Conservation (phyloP, 2,329 filamentous ascomycete species). For the Leptodontidium sp. region DNA sequence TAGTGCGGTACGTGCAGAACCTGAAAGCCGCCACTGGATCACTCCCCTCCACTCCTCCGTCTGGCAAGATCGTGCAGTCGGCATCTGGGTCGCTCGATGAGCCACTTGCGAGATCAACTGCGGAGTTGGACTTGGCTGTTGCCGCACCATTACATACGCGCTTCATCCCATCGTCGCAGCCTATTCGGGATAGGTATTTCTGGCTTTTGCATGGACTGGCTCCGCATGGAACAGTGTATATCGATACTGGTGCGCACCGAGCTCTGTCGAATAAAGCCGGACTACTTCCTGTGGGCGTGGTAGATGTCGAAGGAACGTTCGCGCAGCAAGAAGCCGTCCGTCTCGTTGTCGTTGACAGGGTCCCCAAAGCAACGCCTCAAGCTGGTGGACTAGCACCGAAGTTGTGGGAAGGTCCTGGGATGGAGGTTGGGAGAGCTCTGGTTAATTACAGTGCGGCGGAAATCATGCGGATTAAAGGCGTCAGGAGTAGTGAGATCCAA, state of each 20-base stretch:
- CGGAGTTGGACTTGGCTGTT: constrained; percentile 48
- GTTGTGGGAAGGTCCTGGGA: constrained; percentile 59
- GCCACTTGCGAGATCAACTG: constrained; percentile 49
- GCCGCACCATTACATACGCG: constrained; percentile 83
- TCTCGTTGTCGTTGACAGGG: constrained; percentile 78
- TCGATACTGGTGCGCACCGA: constrained; percentile 86
- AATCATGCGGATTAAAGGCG: constrained; percentile 83
- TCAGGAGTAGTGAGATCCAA: constrained; percentile 82
- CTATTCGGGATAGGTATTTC: constrained; percentile 93
- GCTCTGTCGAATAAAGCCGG: constrained; percentile 86
- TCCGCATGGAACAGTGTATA: constrained; percentile 90
- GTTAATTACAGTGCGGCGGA: constrained; percentile 93
- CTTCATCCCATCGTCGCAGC: constrained; percentile 84
- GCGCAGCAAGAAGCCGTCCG: constrained; percentile 92
- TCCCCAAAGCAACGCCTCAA: constrained; percentile 16
- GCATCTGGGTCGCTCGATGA: constrained; percentile 34
- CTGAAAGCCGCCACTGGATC: constrained; percentile 51
- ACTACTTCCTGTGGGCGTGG: constrained; percentile 87
- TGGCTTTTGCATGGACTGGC: constrained; percentile 94
- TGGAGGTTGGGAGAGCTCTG: constrained; percentile 86
- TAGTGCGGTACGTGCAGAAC: constrained; percentile 81
- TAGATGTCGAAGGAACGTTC: constrained; percentile 89
- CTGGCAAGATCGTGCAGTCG: constrained; percentile 33
- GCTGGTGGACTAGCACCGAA: constrained; percentile 49
- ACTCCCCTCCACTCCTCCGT: constrained; percentile 32